Percentiles rank a stretch among this genome's conserved stretches.
Conservation (phyloP, 2,329 filamentous ascomycete species). For the Thelonectria olida region DNA sequence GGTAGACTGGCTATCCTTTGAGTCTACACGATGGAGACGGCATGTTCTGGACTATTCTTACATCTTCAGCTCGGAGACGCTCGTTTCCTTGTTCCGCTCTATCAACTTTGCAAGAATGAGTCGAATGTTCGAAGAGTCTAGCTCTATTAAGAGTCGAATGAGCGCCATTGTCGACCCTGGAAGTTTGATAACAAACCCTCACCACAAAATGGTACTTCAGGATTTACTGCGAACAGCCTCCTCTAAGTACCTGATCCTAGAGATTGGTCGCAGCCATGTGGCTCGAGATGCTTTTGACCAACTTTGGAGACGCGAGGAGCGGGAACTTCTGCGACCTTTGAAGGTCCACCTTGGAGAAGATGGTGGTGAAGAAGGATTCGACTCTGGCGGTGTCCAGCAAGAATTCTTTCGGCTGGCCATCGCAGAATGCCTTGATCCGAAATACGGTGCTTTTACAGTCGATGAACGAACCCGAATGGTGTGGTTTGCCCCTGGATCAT, state of each 20-base stretch:
- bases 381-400: constrained; percentile 94
- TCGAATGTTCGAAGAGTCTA: constrained; percentile 76
- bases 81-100: constrained; percentile 86
- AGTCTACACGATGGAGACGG: constrained; percentile 67
- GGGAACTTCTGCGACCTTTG: constrained; percentile 84
- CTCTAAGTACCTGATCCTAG: constrained; percentile 75
- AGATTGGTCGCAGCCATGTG: constrained; percentile 73
- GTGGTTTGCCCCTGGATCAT: constrained; percentile 86
- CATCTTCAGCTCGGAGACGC: constrained; percentile 75
- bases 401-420: constrained; percentile 93
- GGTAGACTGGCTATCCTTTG: constrained; percentile 72
- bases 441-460: constrained; percentile 82
- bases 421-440: constrained; percentile 79
- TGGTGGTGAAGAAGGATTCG: constrained; percentile 85
- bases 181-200: constrained; percentile 63
- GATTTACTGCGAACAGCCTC: constrained; percentile 73
- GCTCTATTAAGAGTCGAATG: constrained; percentile 64
- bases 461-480: constrained; percentile 80
- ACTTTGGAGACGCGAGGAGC: constrained; percentile 84
- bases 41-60: constrained; percentile 86
- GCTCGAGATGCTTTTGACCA: constrained; percentile 84
- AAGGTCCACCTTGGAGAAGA: constrained; percentile 89
- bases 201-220: constrained; percentile 69
- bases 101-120: constrained; percentile 92
- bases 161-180: constrained; percentile 63